Base-by-base conservation (phyloP, 2,329 filamentous ascomycete species). In the Ophiostoma piceae region DNA sequence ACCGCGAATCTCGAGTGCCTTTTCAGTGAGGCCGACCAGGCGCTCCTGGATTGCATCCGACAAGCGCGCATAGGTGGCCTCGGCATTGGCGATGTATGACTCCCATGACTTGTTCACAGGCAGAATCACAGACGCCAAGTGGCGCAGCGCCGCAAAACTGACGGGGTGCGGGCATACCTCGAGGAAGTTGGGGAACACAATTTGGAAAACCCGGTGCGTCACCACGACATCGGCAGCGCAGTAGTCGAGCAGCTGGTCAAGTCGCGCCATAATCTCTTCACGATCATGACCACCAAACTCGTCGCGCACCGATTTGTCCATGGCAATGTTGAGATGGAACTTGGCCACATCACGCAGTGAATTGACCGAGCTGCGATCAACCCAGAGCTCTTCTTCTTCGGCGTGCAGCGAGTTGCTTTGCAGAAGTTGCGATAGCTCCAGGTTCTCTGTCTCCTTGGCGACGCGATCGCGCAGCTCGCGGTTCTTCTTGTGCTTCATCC, bases 401-500 rank as follows among this genome's bases (percentile, higher is more conserved):
- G 96, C 90, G 12, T 83, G 85, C 66, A 92, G 78, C 69, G 85
- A 84, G 57, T 87, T 86, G 68, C 85, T 88, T 71, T 90, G 87
- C 3, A 98, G 79, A 43, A 97, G 80, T 65, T 87, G 83, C 2
- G 89, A 86, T 32, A 97, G 79, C 73, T 95, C 91, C 7, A 87
- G 81, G 69, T 89, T 90, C 19, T 90, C 86, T 2, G 88, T 90
- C 69, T 92, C 86, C 67, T 84, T 88, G 5, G 91, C 87, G 66
- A 94, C 88, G 76, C 90, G 91, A 72, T 97, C 94, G 67, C 92
- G 84, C 65, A 94, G 76, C 76, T 98, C 94, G 71, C 90, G 86
- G 73, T 90, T 92, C 81, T 99, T 99, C 77, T 92, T 91, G 79
- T 97, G 92, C 78, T 92, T 96, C 89, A 97, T 93, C 95, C 95